phyloP scores from a whole-genome alignment of 2,329 filamentous ascomycete species.

The Calonectria pseudoturangicola region DNA sequence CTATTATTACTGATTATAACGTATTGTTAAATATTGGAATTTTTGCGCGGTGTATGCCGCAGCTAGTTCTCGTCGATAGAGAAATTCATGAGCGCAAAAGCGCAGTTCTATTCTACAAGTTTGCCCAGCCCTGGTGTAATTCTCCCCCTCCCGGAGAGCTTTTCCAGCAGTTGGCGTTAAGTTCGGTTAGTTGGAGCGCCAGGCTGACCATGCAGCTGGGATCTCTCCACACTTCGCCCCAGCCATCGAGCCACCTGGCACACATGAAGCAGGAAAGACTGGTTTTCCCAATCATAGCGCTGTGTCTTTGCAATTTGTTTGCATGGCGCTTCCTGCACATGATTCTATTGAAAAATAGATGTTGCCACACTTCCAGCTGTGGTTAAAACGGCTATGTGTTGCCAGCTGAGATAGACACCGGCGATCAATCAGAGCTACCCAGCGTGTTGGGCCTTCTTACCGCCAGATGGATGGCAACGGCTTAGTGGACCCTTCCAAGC shows the following conservation, averaged over 20 bases:
- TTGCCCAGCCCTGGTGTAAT: background rate
- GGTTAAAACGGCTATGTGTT: background rate
- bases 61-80: conserved; percentile 4
- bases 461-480: conserved; percentile 13
- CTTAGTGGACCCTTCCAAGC: background rate
- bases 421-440: background rate
- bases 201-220: conserved; percentile 18
- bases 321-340: background rate
- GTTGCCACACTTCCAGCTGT: background rate
- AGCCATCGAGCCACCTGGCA: conserved; percentile 9
- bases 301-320: background rate
- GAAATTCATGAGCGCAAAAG: conserved; percentile 13
- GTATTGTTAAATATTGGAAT: conserved; percentile 35
- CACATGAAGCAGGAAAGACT: background rate
- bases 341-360: background rate
- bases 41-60: conserved; percentile 9
- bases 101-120: conserved; percentile 11
- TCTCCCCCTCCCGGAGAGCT: background rate
- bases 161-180: background rate
- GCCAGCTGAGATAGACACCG: background rate
- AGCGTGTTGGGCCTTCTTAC: background rate
- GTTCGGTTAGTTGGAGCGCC: background rate
- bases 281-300: conserved; percentile 21
- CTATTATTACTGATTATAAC: conserved; percentile 11
- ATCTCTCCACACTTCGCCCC: conserved; percentile 9